phyloP scores from a whole-genome alignment of 1,139 yeast genomes.

The Yamadazyma aaseri region DNA sequence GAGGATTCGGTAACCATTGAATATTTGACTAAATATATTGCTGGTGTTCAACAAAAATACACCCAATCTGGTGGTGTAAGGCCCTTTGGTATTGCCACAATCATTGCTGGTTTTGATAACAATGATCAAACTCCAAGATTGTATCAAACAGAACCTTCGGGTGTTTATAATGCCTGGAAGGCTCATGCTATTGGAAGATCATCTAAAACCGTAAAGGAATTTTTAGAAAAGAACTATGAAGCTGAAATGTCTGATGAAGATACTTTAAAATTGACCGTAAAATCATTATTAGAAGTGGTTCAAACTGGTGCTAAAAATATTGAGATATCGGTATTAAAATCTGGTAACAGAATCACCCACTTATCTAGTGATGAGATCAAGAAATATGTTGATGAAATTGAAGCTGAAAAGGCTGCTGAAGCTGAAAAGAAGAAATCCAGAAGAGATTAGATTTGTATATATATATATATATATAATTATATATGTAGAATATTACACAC shows the following conservation, averaged over 20 bases:
- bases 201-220: constrained; percentile 92
- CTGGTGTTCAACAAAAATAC: constrained; percentile 95
- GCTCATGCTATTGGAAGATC: constrained; percentile 97
- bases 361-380: constrained; percentile 74
- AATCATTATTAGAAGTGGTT: constrained; percentile 89
- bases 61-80: constrained; percentile 98
- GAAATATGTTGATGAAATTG: constrained; percentile 76
- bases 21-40: constrained; percentile 89
- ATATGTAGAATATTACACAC: no score
- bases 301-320: constrained; percentile 97
- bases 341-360: constrained; percentile 54
- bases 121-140: constrained; percentile 78
- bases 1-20: constrained; percentile 95
- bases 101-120: constrained; percentile 93
- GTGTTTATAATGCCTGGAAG: constrained; percentile 98
- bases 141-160: constrained; percentile 96
- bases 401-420: constrained; percentile 87
- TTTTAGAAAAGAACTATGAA: constrained; percentile 85
- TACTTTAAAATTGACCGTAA: constrained; percentile 78
- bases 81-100: constrained; percentile 92
- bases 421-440: constrained; percentile 79
- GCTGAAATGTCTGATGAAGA: constrained; percentile 68
- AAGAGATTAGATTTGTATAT: constrained; percentile 23
- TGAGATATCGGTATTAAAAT: constrained; percentile 84
- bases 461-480: no score